Evolutionary conservation across 176 grass and related monocot species (phyloP).

Genomic region (Canna indica): DNA sequence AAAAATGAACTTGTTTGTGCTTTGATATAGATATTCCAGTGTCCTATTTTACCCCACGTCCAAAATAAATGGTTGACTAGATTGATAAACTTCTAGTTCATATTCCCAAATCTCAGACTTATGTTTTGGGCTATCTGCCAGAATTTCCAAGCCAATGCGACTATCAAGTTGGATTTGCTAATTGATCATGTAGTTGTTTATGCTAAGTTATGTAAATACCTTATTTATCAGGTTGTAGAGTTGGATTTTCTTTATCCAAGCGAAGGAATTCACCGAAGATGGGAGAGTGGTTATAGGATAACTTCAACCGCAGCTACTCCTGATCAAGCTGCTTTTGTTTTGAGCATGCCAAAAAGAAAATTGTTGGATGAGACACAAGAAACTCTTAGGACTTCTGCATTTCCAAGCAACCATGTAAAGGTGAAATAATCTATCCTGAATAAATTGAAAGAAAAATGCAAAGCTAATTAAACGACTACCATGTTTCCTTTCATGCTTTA

Average conservation of each 20-base stretch:
- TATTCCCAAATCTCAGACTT: too few species aligned
- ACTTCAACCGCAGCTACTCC: constrained; percentile 83
- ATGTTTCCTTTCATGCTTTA: neutral
- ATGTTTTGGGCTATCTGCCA: too few species aligned
- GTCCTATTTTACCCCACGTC: neutral
- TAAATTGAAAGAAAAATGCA: too few species aligned
- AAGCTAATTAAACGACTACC: too few species aligned
- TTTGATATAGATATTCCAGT: neutral
- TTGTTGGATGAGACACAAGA: constrained; percentile 88
- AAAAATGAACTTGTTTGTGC: neutral
- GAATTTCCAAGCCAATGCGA: neutral
- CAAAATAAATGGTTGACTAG: neutral
- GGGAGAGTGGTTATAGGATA: constrained; percentile 92
- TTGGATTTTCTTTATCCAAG: constrained; percentile 98
- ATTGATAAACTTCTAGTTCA: neutral
- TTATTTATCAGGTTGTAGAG: constrained; percentile 64
- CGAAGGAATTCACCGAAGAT: constrained; percentile 87
- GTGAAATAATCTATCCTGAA: constrained; percentile 26
- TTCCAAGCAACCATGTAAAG: constrained; percentile 99
- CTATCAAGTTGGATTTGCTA: neutral
- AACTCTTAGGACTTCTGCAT: constrained; percentile 87
- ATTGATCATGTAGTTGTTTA: neutral
- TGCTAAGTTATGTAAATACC: neutral
- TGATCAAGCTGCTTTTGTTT: constrained; percentile 95
- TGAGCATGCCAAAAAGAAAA: constrained; percentile 90